phyloP scores from a whole-genome alignment of 768 basidiomycete species.

The Termitomyces sp. region DNA sequence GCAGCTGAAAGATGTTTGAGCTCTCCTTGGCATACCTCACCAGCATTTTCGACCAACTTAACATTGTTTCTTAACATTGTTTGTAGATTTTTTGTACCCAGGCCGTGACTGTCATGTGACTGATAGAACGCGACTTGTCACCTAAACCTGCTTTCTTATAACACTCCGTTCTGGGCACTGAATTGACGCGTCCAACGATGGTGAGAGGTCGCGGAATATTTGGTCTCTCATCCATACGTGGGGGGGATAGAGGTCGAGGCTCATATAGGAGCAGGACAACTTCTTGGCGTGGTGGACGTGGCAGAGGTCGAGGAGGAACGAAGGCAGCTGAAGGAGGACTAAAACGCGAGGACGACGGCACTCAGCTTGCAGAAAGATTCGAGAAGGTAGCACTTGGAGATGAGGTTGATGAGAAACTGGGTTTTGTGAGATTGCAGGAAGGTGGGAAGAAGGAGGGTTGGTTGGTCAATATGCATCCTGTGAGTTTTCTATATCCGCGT shows the following conservation, averaged over 20 bases:
- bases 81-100: no score
- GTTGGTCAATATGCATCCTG: constrained; percentile 99
- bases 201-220: constrained; percentile 51
- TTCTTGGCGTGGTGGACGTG: constrained; percentile 50
- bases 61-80: not conserved
- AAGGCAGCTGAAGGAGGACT: constrained; percentile 44
- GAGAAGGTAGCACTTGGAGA: constrained; percentile 72
- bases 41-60: no score
- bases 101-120: not conserved
- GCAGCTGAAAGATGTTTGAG: no score
- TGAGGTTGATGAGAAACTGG: constrained; percentile 91
- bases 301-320: constrained; percentile 43
- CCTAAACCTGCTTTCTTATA: not conserved
- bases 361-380: constrained; percentile 78
- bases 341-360: constrained; percentile 85
- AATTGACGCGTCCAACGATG: constrained; percentile 23
- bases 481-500: constrained; percentile 28
- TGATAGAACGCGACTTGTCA: constrained; percentile 13
- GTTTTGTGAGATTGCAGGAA: constrained; percentile 78
- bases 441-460: constrained; percentile 80
- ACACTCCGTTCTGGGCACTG: not conserved
- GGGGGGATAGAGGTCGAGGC: constrained; percentile 36
- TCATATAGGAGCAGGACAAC: constrained; percentile 43
- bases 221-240: constrained; percentile 48
- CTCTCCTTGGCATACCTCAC: no score